These are phyloP conservation scores for Rhodotorula toruloides DNA, from an alignment of 768 basidiomycete species.

Conservation along the genomic window DNA sequence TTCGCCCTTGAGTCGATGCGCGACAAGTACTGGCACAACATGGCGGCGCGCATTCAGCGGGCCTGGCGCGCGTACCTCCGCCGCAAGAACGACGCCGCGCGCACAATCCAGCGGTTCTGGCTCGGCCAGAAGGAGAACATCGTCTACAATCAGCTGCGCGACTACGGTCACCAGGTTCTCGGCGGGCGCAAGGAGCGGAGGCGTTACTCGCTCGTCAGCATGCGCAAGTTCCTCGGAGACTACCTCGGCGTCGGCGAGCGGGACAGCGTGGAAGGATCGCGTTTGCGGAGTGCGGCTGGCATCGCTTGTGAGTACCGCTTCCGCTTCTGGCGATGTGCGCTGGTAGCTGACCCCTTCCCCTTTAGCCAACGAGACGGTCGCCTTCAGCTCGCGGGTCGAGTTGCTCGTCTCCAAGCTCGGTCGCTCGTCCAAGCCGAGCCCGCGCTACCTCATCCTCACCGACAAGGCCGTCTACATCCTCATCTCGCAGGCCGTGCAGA, in stretches of 20 bases:
- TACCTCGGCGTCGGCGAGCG: slow-evolving; percentile 81
- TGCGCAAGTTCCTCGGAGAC: slow-evolving; percentile 91
- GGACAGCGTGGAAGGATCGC: slow-evolving; percentile 64
- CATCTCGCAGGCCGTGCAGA: slow-evolving; percentile 57
- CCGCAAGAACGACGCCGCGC: slow-evolving; percentile 90
- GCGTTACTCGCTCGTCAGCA: slow-evolving; percentile 86
- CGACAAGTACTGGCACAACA: slow-evolving; percentile 99
- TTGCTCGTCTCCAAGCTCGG: slow-evolving; percentile 75
- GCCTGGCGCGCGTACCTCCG: slow-evolving; percentile 94
- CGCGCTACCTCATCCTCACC: slow-evolving; percentile 81
- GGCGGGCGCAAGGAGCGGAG: slow-evolving; percentile 88
- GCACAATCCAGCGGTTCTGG: slow-evolving; percentile 96
- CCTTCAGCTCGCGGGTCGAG: slow-evolving; percentile 77
- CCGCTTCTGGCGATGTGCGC: background rate
- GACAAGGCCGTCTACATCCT: slow-evolving; percentile 78
- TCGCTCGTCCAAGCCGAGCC: slow-evolving; percentile 85
- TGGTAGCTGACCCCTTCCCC: background rate
- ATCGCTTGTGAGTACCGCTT: slow-evolving; percentile 60
- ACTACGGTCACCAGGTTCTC: slow-evolving; percentile 88
- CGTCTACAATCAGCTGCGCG: slow-evolving; percentile 81
- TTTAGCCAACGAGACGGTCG: slow-evolving; percentile 62
- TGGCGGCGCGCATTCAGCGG: slow-evolving; percentile 93
- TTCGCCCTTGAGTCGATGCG: slow-evolving; percentile 99
- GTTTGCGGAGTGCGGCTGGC: slow-evolving; percentile 65
- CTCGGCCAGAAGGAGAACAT: slow-evolving; percentile 93